Evolutionary conservation across 2,329 filamentous ascomycete genomes (phyloP).

Genomic region (Colletotrichum spaethianum): DNA sequence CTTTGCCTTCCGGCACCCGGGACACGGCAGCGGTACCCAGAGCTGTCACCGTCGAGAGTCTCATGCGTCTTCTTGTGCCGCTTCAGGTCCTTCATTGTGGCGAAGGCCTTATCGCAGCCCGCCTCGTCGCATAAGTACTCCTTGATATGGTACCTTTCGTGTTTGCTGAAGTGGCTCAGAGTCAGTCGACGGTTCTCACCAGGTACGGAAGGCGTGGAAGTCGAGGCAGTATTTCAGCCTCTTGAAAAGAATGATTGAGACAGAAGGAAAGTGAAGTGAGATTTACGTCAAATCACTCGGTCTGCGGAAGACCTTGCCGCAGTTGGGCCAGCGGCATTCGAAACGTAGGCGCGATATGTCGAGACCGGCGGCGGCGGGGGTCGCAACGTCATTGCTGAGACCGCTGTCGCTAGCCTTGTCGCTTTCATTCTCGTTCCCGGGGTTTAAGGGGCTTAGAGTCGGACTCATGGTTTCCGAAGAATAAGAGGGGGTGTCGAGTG

Average conservation of each 20-base stretch:
- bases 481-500: conserved; percentile 42
- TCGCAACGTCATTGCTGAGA: conserved; percentile 18
- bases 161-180: conserved; percentile 37
- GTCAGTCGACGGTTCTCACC: conserved; percentile 21
- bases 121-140: conserved; percentile 41
- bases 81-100: conserved; percentile 48
- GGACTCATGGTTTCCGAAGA: conserved; percentile 42
- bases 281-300: conserved; percentile 43
- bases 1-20: conserved; percentile 46
- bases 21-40: conserved; percentile 46
- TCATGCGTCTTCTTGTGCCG: conserved; percentile 44
- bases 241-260: neutral
- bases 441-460: conserved; percentile 39
- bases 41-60: conserved; percentile 39
- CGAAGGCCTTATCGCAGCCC: conserved; percentile 44
- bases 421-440: conserved; percentile 36
- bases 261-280: conserved; percentile 7
- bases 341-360: conserved; percentile 37
- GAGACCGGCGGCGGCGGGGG: conserved; percentile 19
- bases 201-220: neutral
- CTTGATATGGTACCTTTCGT: conserved; percentile 45
- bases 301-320: conserved; percentile 39
- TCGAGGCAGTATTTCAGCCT: neutral
- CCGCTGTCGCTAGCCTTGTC: conserved; percentile 37
- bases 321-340: conserved; percentile 39